Percentiles rank a stretch among this genome's conserved stretches.
Evolutionary conservation across 305 asterid genomes (phyloP).

Genomic region (Fraxinus sp.): DNA sequence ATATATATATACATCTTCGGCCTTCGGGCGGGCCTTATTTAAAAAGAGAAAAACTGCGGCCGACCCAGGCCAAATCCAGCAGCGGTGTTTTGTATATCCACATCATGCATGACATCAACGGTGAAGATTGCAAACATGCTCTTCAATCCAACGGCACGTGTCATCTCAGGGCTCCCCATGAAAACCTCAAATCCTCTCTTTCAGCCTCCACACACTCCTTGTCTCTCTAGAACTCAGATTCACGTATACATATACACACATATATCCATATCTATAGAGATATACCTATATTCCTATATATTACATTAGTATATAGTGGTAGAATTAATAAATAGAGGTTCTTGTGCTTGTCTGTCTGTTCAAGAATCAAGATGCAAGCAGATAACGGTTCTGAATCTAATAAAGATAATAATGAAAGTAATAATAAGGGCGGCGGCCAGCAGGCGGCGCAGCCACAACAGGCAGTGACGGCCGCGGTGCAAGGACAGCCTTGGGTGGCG

Average conservation of each 20-base stretch:
- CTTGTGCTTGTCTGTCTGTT: not conserved
- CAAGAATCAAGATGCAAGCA: conserved; percentile 45
- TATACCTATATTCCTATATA: not conserved
- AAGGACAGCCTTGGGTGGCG: conserved; percentile 73
- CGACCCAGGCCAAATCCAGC: conserved; percentile 28
- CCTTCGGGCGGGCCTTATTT: too few relatives aligned
- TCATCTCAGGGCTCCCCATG: conserved; percentile 57
- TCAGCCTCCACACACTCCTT: conserved; percentile 48
- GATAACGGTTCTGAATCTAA: conserved; percentile 53
- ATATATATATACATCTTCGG: not conserved
- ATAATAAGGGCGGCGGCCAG: conserved; percentile 15
- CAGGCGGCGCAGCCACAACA: conserved; percentile 23
- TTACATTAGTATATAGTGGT: not conserved
- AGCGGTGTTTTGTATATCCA: not conserved
- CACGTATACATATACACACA: conserved; percentile 27
- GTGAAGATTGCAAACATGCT: conserved; percentile 23
- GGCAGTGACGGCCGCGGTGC: conserved; percentile 31
- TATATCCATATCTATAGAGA: not conserved
- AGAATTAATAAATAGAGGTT: not conserved
- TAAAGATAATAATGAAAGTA: conserved; percentile 24
- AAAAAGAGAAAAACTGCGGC: conserved; percentile 26
- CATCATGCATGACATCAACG: conserved; percentile 20
- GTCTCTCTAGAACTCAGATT: conserved; percentile 38
- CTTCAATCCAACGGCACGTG: conserved; percentile 38
- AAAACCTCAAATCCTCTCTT: conserved; percentile 42